Base-by-base conservation (phyloP, 176 grass and related monocot species). In the Aegilops longissima region DNA sequence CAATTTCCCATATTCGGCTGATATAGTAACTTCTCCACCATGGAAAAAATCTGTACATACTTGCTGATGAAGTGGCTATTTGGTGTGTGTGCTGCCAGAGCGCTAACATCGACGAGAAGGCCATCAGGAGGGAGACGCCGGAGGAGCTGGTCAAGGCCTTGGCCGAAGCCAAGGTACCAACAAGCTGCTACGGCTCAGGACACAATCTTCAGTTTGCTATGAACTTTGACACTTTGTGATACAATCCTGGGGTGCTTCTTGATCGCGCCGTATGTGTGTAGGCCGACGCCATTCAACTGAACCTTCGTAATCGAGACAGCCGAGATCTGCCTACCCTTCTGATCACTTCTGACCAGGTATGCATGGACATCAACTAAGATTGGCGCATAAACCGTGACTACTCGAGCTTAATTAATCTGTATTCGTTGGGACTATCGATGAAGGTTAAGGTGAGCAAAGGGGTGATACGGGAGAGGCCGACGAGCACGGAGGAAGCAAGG, bases 91-190 rank as follows among this genome's bases (percentile, higher is more conserved):
- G 21, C 17, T 86, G 51, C 56, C 77, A 98, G 93, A 87, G 70
- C 73, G 89, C 95, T 16, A 91, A 95, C 30, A 93, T 98, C 59
- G 91, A 98, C 14, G 95, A 98, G 93, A 98, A 74, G 78, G 85
- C 71, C 61, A 92, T 98, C 34, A 84, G 91, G 66, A 93, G 39
- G 88, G 87, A 95, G 72, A 83, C 87, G 27, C 89, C 93, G 2
- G 91, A 95, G 59, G 91, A 95, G 38, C 77, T 98, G 13, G 95
- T 98, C 52, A 90, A 87, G 73, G 89, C 82, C 27, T 70, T 98
- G 83, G 93, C 93, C 18, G 85, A 98, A 76, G 93, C 93, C 34
- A 95, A 98, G 42, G 42, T 44, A 44, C 42, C 42, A 12, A 44
- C 42, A 0, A 39, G 42, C 42, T 44, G 42, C 13, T 51, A 33